These are phyloP conservation scores for Dothideomycetidae sp. DNA, from an alignment of 2,329 filamentous ascomycete species.

Conservation along the genomic window DNA sequence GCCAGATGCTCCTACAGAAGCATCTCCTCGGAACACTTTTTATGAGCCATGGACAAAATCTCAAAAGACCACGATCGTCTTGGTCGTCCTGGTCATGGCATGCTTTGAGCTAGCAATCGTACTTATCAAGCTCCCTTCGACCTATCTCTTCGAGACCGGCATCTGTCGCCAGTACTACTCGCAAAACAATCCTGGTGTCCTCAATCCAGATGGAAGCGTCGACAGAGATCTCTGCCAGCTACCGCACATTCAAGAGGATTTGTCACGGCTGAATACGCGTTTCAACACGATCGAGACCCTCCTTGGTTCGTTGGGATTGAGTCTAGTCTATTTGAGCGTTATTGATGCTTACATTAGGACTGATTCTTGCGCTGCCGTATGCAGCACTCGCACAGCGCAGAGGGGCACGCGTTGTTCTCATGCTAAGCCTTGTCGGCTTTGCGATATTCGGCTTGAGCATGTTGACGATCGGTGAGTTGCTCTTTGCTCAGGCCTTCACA, in stretches of 20 bases:
- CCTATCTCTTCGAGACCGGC: constrained; percentile 2
- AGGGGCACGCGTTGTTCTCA: constrained; percentile 3
- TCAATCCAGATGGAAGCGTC: background rate
- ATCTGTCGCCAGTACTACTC: constrained; percentile 2
- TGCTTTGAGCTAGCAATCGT: constrained; percentile 4
- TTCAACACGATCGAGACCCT: background rate
- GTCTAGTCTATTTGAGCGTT: background rate
- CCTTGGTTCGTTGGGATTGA: background rate
- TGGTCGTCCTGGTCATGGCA: background rate
- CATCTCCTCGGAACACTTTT: no score
- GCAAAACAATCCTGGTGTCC: background rate
- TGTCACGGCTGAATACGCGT: background rate
- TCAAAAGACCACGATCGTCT: background rate
- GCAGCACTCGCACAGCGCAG: constrained; percentile 1
- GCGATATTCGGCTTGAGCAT: constrained; percentile 4
- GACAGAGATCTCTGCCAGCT: background rate
- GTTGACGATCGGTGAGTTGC: background rate
- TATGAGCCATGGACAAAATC: background rate
- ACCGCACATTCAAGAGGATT: background rate
- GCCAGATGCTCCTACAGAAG: no score
- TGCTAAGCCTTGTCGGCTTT: constrained; percentile 5
- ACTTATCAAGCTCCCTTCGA: constrained; percentile 1
- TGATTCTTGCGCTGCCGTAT: constrained; percentile 4
- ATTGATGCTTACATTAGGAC: constrained; percentile 1
- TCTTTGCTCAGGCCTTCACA: no score